A percentile compares a stretch with the other conserved stretches of the same genome.
These are phyloP conservation scores for Tolypocladium tundrense DNA, from an alignment of 2,329 filamentous ascomycete genomes.

Conservation along the genomic window DNA sequence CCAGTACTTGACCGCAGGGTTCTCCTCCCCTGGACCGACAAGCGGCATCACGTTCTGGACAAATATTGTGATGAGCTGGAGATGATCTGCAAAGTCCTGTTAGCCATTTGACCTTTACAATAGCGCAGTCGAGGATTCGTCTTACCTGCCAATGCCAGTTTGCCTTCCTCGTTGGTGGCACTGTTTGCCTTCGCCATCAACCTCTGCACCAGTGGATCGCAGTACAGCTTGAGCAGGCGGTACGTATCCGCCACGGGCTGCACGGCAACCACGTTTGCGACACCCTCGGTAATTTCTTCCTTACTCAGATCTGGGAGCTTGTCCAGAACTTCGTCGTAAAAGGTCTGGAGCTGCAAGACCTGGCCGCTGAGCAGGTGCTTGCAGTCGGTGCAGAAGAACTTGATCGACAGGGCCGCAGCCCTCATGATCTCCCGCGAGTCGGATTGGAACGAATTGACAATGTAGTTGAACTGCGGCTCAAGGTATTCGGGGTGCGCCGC, in stretches of 20 bases:
- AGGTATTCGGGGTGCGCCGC: conserved; percentile 86
- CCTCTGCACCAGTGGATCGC: conserved; percentile 77
- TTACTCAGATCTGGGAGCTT: conserved; percentile 77
- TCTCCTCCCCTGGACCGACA: conserved; percentile 59
- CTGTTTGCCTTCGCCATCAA: conserved; percentile 81
- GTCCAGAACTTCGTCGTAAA: conserved; percentile 85
- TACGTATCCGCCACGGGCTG: conserved; percentile 76
- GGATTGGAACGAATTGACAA: conserved; percentile 84
- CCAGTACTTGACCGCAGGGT: conserved; percentile 94
- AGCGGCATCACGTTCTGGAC: conserved; percentile 69
- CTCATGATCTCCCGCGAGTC: conserved; percentile 83
- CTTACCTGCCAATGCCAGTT: conserved; percentile 74
- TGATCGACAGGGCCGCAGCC: conserved; percentile 86
- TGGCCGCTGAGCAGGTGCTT: conserved; percentile 75
- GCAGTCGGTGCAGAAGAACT: conserved; percentile 95
- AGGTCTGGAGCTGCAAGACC: conserved; percentile 76
- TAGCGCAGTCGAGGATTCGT: background rate
- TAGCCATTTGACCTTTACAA: conserved; percentile 4
- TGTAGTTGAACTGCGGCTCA: conserved; percentile 88
- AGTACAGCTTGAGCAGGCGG: conserved; percentile 80
- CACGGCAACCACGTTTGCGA: conserved; percentile 81
- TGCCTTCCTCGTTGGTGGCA: conserved; percentile 72
- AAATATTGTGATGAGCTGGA: conserved; percentile 88
- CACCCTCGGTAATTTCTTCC: conserved; percentile 92
- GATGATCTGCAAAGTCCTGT: conserved; percentile 52